Percentiles rank a stretch among this genome's conserved stretches.
phyloP scores from a whole-genome alignment of 805 yeast species.

The Wickerhamiella allomyrinae region DNA sequence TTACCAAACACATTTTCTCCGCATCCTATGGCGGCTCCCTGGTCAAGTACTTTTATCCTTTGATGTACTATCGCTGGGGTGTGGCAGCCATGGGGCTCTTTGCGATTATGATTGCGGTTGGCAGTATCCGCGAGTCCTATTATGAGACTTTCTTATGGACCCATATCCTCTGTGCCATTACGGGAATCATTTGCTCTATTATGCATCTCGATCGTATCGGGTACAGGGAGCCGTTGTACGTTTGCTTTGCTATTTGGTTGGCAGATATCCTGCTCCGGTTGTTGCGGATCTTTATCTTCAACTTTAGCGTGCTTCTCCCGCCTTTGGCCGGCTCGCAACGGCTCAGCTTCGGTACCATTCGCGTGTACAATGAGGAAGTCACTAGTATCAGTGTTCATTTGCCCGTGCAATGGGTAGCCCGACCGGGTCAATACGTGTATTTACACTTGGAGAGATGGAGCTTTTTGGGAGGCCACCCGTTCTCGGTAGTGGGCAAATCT shows the following conservation, averaged over 20 bases:
- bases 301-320: constrained; percentile 20
- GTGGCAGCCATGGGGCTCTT: constrained; percentile 24
- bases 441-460: constrained; percentile 33
- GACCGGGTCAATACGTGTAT: constrained; percentile 52
- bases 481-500: constrained; percentile 35
- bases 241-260: constrained; percentile 50
- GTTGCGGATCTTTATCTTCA: constrained; percentile 30
- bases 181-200: constrained; percentile 42
- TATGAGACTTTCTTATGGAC: constrained; percentile 43
- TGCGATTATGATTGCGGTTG: constrained; percentile 32
- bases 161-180: constrained; percentile 40
- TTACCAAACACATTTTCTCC: constrained; percentile 35
- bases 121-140: constrained; percentile 34
- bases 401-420: constrained; percentile 40
- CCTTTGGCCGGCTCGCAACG: constrained; percentile 27
- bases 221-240: constrained; percentile 40
- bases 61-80: constrained; percentile 25
- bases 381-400: constrained; percentile 36
- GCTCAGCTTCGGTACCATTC: constrained; percentile 27
- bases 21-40: constrained; percentile 24
- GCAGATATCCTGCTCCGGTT: constrained; percentile 48
- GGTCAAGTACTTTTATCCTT: constrained; percentile 22
- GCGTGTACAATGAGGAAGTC: constrained; percentile 32
- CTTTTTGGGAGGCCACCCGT: constrained; percentile 60
- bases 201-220: constrained; percentile 39